Conservation (phyloP, 2,329 filamentous ascomycete species). For the Talaromyces amestolkiae region DNA sequence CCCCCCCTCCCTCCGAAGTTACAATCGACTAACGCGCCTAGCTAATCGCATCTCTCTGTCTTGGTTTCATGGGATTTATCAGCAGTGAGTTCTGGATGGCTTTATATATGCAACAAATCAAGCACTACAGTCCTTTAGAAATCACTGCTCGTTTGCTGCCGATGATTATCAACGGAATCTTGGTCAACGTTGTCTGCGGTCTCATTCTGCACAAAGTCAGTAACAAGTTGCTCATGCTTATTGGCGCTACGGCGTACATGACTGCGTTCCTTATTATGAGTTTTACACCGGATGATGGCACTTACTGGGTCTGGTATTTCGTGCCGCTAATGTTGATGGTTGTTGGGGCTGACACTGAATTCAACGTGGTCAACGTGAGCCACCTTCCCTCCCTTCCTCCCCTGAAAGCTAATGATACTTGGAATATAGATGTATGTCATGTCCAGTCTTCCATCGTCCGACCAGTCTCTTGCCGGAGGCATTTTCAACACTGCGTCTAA, state of each 20-base stretch:
- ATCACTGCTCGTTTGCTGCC: conserved; percentile 65
- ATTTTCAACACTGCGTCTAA: conserved; percentile 67
- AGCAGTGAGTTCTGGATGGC: conserved; percentile 62
- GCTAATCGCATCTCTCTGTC: conserved; percentile 56
- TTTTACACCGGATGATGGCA: conserved; percentile 51
- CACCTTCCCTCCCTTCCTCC: neutral
- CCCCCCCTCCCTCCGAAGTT: neutral
- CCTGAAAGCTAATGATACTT: neutral
- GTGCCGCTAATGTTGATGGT: conserved; percentile 61
- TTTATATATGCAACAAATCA: conserved; percentile 62
- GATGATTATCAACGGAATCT: conserved; percentile 61
- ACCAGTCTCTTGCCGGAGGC: conserved; percentile 65
- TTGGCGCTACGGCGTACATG: conserved; percentile 48
- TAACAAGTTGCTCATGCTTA: conserved; percentile 61
- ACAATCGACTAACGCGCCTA: conserved; percentile 24
- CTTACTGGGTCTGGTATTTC: conserved; percentile 66
- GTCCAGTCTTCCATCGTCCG: conserved; percentile 59
- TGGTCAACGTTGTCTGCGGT: conserved; percentile 63
- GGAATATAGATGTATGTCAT: conserved; percentile 63
- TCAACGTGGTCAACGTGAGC: conserved; percentile 65
- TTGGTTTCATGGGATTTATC: conserved; percentile 64
- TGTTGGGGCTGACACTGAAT: conserved; percentile 66
- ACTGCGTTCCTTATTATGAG: conserved; percentile 54
- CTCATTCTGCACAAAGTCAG: conserved; percentile 61
- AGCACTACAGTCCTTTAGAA: conserved; percentile 53